Evolutionary conservation across 257 asterid species (phyloP).

Genomic region (Mentha longifolia): DNA sequence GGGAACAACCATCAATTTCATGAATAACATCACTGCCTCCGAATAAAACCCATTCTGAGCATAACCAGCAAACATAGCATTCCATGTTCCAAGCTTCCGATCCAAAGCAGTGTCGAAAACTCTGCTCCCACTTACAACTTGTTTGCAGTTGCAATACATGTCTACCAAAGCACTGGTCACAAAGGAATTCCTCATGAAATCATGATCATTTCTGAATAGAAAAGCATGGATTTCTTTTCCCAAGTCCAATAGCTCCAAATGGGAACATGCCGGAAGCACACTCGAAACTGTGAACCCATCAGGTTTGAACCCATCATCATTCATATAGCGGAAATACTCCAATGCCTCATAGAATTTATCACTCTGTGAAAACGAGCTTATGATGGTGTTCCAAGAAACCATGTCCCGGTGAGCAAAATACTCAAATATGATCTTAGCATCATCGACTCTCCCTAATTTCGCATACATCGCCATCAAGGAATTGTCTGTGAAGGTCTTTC

Average conservation of each 20-base stretch:
- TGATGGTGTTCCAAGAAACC: constrained; percentile 90
- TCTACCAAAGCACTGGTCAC: constrained; percentile 85
- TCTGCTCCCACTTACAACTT: constrained; percentile 56
- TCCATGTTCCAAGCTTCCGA: constrained; percentile 70
- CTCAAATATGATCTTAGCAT: constrained; percentile 60
- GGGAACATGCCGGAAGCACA: constrained; percentile 85
- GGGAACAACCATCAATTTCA: constrained; percentile 51
- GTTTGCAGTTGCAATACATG: constrained; percentile 90
- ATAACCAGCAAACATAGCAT: constrained; percentile 94
- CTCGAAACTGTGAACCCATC: constrained; percentile 85
- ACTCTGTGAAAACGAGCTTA: constrained; percentile 60
- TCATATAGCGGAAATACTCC: constrained; percentile 60
- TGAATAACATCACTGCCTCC: constrained; percentile 60
- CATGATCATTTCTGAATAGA: constrained; percentile 57
- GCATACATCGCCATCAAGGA: constrained; percentile 90
- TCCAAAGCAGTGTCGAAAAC: constrained; percentile 59
- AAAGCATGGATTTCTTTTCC: constrained; percentile 83
- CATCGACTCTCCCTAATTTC: constrained; percentile 63
- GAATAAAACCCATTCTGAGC: constrained; percentile 69
- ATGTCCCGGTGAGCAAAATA: constrained; percentile 54
- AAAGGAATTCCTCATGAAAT: constrained; percentile 60
- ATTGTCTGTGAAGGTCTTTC: constrained; percentile 66
- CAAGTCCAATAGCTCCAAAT: constrained; percentile 65
- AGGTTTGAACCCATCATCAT: constrained; percentile 59
- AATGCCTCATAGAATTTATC: constrained; percentile 66